Evolutionary conservation across 352 stramenopile species (phyloP), one percentile per base, ranked within the genome.

Genomic region (Globisporangium carolinianum): DNA sequence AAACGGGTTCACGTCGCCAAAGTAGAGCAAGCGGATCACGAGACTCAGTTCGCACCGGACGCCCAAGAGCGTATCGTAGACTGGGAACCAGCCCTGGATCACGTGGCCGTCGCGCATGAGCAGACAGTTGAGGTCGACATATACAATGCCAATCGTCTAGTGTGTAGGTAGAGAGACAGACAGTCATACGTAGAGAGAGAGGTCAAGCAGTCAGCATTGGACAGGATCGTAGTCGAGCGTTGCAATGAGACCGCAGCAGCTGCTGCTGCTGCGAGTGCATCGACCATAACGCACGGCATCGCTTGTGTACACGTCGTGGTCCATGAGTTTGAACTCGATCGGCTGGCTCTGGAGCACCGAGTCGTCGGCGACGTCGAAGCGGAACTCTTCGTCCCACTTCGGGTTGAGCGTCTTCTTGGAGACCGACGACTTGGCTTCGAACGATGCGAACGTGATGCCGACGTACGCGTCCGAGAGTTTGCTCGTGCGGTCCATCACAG

Each of bases 301-400:
- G 42, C 86, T 89, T 15, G 86, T 96, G 73, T 97, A 97, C 37
- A 97, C 87, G 74, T 98, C 93, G 60, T 97, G 87, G 75, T 98
- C 92, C 85, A 97, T 95, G 68, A 97, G 87, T 71, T 86, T 97
- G 69, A 99, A 99, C 65, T 99, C 93, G 48, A 99, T 92, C 15
- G 97, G 97, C 61, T 98, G 95, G 68, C 98, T 97, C 79, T 99
- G 96, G 35, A 99, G 72, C 24, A 98, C 77, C 15, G 91, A 97
- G 76, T 99, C 97, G 71, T 99, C 96, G 17, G 91, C 89, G 46
- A 99, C 94, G 60, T 99, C 96, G 68, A 99, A 99, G 61, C 96
- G 89, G 70, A 98, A 98, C 67, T 99, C 96, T 68, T 98, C 94
- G 67, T 98, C 91, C 92, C 94, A 99, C 17, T 89, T 79, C n/a